phyloP scores from a whole-genome alignment of 2,329 filamentous ascomycete genomes.

The Colletotrichum chrysophilum region DNA sequence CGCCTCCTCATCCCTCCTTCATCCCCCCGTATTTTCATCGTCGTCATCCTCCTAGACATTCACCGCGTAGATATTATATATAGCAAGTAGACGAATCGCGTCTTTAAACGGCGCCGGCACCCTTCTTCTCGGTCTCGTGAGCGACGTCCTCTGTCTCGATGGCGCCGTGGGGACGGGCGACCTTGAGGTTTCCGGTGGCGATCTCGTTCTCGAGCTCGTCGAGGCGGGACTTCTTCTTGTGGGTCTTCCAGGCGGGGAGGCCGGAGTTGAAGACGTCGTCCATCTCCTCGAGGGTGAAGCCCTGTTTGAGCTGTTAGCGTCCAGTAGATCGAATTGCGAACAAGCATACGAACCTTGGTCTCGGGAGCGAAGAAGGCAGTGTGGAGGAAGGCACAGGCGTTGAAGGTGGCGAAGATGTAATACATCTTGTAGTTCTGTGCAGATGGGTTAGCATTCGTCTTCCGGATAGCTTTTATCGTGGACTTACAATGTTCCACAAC shows the following conservation, averaged over 20 bases:
- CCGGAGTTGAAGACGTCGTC: conserved; percentile 73
- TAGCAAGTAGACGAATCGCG: not conserved
- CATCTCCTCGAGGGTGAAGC: conserved; percentile 79
- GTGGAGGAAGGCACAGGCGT: conserved; percentile 70
- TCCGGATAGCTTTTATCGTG: not conserved
- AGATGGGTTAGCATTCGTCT: not conserved
- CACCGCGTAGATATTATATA: not conserved
- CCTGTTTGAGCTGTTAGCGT: conserved; percentile 29
- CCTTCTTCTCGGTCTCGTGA: conserved; percentile 20
- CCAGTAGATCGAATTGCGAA: not conserved
- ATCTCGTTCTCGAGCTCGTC: conserved; percentile 54
- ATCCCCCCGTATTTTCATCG: not conserved
- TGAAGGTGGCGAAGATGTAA: conserved; percentile 78
- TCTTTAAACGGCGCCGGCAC: not conserved
- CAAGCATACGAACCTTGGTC: conserved; percentile 49
- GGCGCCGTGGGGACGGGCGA: conserved; percentile 20
- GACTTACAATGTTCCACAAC: conserved; percentile 41
- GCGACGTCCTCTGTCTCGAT: not conserved
- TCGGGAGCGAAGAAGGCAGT: conserved; percentile 68
- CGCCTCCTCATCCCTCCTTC: not conserved
- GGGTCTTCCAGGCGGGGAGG: conserved; percentile 61
- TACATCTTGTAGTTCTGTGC: conserved; percentile 66
- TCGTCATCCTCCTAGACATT: not conserved
- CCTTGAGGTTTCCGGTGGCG: conserved; percentile 48
- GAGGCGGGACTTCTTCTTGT: conserved; percentile 45